phyloP scores from a whole-genome alignment of 2,329 filamentous ascomycete genomes.

The Cordyceps cicadae region DNA sequence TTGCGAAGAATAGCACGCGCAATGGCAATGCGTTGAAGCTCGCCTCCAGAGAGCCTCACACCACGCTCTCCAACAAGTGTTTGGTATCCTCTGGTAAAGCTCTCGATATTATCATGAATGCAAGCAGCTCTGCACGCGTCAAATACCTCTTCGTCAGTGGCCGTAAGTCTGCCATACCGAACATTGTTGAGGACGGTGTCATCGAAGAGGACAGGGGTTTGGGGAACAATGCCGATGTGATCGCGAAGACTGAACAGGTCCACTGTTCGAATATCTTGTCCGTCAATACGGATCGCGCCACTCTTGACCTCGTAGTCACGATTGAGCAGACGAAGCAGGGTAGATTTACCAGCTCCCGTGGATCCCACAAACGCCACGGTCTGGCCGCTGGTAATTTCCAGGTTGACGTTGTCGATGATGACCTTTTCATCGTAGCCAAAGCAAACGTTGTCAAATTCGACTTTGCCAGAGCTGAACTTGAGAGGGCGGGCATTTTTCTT shows the following conservation, averaged over 20 bases:
- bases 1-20: slow-evolving; percentile 65
- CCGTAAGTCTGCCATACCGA: slow-evolving; percentile 45
- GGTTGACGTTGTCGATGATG: slow-evolving; percentile 46
- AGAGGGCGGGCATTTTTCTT: slow-evolving; percentile 42
- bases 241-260: slow-evolving; percentile 41
- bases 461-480: slow-evolving; percentile 42
- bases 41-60: slow-evolving; percentile 56
- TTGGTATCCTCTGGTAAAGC: slow-evolving; percentile 30
- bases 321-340: slow-evolving; percentile 48
- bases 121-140: slow-evolving; percentile 47
- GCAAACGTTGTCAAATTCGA: slow-evolving; percentile 46
- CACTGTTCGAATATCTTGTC: slow-evolving; percentile 47
- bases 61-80: slow-evolving; percentile 12
- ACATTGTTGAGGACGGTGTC: slow-evolving; percentile 53
- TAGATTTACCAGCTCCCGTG: slow-evolving; percentile 53
- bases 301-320: slow-evolving; percentile 50
- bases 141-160: slow-evolving; percentile 46
- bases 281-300: slow-evolving; percentile 47
- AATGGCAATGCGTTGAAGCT: slow-evolving; percentile 59
- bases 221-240: slow-evolving; percentile 48
- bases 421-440: slow-evolving; percentile 54
- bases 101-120: slow-evolving; percentile 50
- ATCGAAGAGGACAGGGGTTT: slow-evolving; percentile 48
- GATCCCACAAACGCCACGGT: slow-evolving; percentile 53
- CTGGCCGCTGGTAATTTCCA: slow-evolving; percentile 42